Base-by-base conservation (phyloP, 2,329 filamentous ascomycete species). In the Colletotrichum agaves region DNA sequence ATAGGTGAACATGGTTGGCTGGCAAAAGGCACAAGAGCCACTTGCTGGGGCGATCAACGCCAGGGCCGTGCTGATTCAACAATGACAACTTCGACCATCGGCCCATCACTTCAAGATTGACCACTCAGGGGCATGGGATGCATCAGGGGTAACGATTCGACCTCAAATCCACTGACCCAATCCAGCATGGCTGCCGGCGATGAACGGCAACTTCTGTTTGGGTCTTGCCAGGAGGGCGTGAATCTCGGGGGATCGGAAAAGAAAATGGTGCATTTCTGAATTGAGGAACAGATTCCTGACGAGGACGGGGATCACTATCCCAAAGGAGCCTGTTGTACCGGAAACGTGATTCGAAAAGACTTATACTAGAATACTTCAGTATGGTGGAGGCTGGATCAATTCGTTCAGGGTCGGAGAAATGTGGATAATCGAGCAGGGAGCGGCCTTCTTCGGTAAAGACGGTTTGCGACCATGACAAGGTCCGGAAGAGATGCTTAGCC, bases 321-420 rank as follows among this genome's bases (percentile, higher is more conserved):
- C 69, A 77, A 77, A 76, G 75, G 77, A 75, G 74, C 69, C 73
- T 78, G 71, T 73, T 74, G 73, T 72, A 74, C 79, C 79, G 79
- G 73, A 74, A 65, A 72, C 71, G 70, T 74, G 75, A 73, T 78
- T 78, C 43, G 72, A 81, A 79, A 63, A 55, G 75, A 78, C 66
- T 73, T 79, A n/a, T n/a, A n/a, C n/a, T n/a, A 78, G 74, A 71
- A 44, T 15, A n/a, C n/a, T n/a, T n/a, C n/a, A n/a, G n/a, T n/a
- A 63, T 11, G 39, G 39, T 44, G 37, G 55, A 56, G 44, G 37
- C 37, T 50, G 64, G 67, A 57, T 60, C 61, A 60, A 64, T 67
- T 64, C 41, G 64, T 64, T 19, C 47, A 47, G 27, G 55, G 44
- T 37, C 52, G 47, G 64, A 69, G 55, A 64, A 59, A 58, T 56